These are phyloP conservation scores for Nidularia sp. DNA, from an alignment of 768 basidiomycete genomes.

Conservation along the genomic window DNA sequence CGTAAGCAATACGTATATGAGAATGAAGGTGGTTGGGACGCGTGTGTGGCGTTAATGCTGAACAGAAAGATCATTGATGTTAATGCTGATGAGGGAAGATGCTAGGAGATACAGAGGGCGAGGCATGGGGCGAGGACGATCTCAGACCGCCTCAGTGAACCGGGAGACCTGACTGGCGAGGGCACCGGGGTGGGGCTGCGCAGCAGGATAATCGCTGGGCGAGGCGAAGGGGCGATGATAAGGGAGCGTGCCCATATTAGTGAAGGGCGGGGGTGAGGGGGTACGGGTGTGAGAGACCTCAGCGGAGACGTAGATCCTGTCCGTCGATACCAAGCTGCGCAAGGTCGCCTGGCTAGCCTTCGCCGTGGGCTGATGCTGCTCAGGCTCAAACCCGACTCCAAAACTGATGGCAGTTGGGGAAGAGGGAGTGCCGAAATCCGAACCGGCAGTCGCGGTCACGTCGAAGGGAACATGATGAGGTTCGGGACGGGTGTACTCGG, in stretches of 20 bases:
- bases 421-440: too few species aligned
- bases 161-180: too few species aligned
- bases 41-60: too few species aligned
- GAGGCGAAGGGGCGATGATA: slow-evolving; percentile 9
- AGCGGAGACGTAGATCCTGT: background rate
- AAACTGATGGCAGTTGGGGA: too few species aligned
- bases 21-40: too few species aligned
- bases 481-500: background rate
- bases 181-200: slow-evolving; percentile 1
- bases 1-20: too few species aligned
- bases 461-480: background rate
- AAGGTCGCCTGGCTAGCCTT: background rate
- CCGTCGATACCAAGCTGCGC: background rate
- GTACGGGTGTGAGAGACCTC: background rate
- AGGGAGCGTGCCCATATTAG: slow-evolving; percentile 1
- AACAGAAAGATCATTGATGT: too few species aligned
- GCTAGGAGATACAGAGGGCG: too few species aligned
- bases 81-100: too few species aligned
- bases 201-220: slow-evolving; percentile 8
- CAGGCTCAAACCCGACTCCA: too few species aligned
- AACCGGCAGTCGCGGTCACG: background rate
- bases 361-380: background rate
- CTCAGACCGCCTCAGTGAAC: background rate
- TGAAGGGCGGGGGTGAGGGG: background rate
- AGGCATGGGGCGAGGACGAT: slow-evolving; percentile 13